Evolutionary conservation across 1,284 basidiomycete species (phyloP), one percentile per base, ranked within the genome.

Genomic region (Apiotrichum laibachii): DNA sequence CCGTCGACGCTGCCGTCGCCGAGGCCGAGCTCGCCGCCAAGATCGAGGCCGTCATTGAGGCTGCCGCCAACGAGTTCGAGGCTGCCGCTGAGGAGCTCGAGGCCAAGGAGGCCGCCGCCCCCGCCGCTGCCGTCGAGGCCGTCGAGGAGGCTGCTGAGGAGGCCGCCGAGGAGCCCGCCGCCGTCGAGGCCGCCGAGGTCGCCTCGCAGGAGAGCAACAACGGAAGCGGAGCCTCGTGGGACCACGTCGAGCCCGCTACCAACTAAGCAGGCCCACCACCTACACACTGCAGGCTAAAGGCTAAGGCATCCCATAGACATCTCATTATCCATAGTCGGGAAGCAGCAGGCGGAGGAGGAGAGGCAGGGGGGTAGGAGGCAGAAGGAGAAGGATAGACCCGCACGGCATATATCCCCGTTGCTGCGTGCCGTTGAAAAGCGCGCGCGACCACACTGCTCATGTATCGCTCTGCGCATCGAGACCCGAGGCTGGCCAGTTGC

Each of bases 191-290:
- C 21, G 52, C 45, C 22, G 52, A 45, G 26, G 37, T 53, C 11
- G 52, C 35, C 7, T 37, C 35, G 18, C 46, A 53, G 43, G 52
- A 52, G 50, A 53, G 52, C 52, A 55, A 60, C 59, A 53, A 56
- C 35, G 55, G 55, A 37, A 56, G 53, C n/a, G 61, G 61, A 19
- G 61, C 61, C 31, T 56, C 54, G 46, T 63, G 62, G 62, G 62
- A 63, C 45, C 56, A 55, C 42, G 59, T 63, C 37, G 49, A 50
- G 35, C 47, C 31, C 33, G n/a, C 15, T 16, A 19, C 43, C 21
- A 37, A 37, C 12, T 37, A 37, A 37, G 37, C 2, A 6, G 37
- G 10, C 15, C 26, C 26, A 31, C 26, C 26, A 31, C 26, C 26
- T 7, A 31, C 26, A 31, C 26, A 31, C 26, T 31, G 26, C 26